Conservation (phyloP, 2,329 filamentous ascomycete genomes). For the Fusarium denticulatum region DNA sequence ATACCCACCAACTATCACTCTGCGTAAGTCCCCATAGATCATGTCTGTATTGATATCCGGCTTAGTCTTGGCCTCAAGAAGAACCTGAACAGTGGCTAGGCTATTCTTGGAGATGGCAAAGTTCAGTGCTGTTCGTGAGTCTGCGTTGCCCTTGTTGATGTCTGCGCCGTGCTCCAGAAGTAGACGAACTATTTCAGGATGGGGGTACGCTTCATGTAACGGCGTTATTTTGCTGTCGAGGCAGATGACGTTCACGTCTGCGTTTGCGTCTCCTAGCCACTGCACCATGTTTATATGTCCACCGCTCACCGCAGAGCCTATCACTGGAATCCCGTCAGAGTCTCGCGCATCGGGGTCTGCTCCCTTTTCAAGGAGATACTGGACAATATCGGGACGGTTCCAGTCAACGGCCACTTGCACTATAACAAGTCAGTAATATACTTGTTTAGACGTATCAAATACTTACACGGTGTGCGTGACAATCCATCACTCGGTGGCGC, state of each 20-base stretch:
- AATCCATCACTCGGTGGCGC: background rate
- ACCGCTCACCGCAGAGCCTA: background rate
- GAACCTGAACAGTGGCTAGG: fast-evolving
- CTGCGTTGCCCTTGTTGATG: background rate
- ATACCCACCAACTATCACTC: fast-evolving
- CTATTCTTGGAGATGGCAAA: fast-evolving
- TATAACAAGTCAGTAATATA: background rate
- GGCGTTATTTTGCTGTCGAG: fast-evolving
- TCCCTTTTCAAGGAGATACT: background rate
- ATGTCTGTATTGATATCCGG: background rate
- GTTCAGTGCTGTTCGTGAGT: background rate
- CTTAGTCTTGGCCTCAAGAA: background rate
- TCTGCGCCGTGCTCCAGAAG: background rate
- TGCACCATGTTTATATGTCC: background rate
- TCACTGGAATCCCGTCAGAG: background rate
- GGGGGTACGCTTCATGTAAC: fast-evolving
- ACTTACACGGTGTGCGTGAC: background rate
- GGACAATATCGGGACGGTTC: background rate
- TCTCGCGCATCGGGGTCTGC: background rate
- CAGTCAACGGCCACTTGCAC: background rate
- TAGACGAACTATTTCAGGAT: background rate
- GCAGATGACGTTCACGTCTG: background rate
- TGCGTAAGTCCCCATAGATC: background rate
- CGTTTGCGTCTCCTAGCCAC: fast-evolving
- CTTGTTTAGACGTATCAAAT: fast-evolving